phyloP scores from a whole-genome alignment of 1,284 basidiomycete genomes.

The Naganishia cerealis region DNA sequence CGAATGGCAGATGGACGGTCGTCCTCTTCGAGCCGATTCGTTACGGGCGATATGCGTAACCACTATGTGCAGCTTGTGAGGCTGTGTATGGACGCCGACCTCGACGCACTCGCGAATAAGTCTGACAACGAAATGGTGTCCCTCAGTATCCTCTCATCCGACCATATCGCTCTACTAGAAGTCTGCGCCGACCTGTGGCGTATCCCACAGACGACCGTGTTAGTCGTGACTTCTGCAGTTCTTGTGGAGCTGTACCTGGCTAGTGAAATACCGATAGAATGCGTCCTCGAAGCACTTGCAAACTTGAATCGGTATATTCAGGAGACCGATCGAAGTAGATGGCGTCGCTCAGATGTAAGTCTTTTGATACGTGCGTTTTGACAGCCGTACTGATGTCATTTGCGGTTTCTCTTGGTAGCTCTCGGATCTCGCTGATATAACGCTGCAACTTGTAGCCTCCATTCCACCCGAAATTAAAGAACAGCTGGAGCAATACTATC shows the following conservation, averaged over 20 bases:
- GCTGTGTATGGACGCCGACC: constrained; percentile 77
- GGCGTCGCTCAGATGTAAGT: constrained; percentile 79
- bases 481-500: constrained; percentile 23
- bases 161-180: constrained; percentile 78
- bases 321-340: constrained; percentile 67
- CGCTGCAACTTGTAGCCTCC: neutral
- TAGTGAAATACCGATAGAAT: constrained; percentile 84
- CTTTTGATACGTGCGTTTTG: neutral
- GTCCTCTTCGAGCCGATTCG: constrained; percentile 69
- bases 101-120: constrained; percentile 84
- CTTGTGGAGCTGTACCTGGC: constrained; percentile 85
- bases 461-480: constrained; percentile 17
- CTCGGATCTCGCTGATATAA: constrained; percentile 13
- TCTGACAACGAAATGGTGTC: constrained; percentile 96
- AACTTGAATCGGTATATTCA: constrained; percentile 69
- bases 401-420: neutral
- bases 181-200: constrained; percentile 89
- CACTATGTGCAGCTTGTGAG: constrained; percentile 83
- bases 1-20: constrained; percentile 14
- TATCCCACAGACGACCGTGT: constrained; percentile 74
- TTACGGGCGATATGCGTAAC: constrained; percentile 82
- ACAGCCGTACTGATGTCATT: neutral
- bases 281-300: constrained; percentile 82
- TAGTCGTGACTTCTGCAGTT: constrained; percentile 78
- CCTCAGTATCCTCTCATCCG: constrained; percentile 80